Evolutionary conservation across 179 eudicot species (phyloP).

Genomic region (Spinacia oleracea): DNA sequence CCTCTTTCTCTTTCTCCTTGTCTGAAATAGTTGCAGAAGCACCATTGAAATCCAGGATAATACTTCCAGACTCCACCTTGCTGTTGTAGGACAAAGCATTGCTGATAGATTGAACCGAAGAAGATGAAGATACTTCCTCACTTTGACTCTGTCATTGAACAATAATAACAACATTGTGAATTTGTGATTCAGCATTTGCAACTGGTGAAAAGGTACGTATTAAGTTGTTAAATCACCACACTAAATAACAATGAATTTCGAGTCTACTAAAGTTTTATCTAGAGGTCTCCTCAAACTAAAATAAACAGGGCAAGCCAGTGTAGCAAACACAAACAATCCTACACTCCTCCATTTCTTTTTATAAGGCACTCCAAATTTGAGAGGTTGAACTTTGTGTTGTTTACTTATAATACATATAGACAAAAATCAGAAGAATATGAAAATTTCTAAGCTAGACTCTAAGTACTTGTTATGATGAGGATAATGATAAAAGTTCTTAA

Average conservation of each 20-base stretch:
- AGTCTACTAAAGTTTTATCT: neutral
- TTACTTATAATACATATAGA: neutral
- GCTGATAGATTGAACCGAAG: constrained; percentile 15
- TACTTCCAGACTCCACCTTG: constrained; percentile 54
- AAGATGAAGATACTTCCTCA: constrained; percentile 23
- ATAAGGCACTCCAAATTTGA: neutral
- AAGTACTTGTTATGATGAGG: neutral
- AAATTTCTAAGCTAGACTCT: too few species aligned
- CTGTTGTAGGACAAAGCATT: constrained; percentile 44
- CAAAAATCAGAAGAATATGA: too few species aligned
- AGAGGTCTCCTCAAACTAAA: neutral
- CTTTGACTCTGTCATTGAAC: constrained; percentile 34
- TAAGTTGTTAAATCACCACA: neutral
- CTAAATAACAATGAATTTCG: neutral
- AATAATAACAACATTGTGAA: constrained; percentile 15
- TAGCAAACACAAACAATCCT: neutral
- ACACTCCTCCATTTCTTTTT: neutral
- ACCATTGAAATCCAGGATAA: constrained; percentile 63
- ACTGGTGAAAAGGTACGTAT: neutral
- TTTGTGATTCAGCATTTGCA: neutral
- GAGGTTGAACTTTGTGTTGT: neutral
- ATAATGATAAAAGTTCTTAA: neutral
- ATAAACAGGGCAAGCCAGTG: neutral
- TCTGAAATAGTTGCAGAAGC: constrained; percentile 16
- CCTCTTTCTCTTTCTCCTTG: constrained; percentile 25